Conservation (phyloP, 352 stramenopile species). For the Pythium folliculosum region DNA sequence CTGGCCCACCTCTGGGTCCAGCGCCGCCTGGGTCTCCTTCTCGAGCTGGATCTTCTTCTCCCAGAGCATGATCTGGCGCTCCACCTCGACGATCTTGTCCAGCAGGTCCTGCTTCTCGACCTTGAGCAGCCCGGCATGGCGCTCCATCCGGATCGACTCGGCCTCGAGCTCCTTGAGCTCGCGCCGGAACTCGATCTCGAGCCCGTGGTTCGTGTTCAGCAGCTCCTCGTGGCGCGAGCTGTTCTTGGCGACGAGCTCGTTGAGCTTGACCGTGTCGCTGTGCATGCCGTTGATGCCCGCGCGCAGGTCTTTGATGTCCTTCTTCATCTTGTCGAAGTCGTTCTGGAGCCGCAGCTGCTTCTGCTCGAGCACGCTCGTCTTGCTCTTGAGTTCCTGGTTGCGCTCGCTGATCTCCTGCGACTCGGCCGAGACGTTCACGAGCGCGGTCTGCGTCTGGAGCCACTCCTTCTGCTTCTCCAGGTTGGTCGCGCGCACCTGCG, state of each 20-base stretch:
- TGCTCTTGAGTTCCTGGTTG: conserved; percentile 90
- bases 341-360: conserved; percentile 89
- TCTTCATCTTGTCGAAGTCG: conserved; percentile 74
- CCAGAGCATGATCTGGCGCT: conserved; percentile 94
- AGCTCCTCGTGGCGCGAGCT: conserved; percentile 74
- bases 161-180: conserved; percentile 92
- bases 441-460: conserved; percentile 89
- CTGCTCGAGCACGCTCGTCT: conserved; percentile 88
- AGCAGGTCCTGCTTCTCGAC: conserved; percentile 87
- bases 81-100: conserved; percentile 89
- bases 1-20: conserved; percentile 92
- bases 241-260: conserved; percentile 91
- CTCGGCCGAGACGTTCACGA: conserved; percentile 87
- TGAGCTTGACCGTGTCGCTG: conserved; percentile 91
- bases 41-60: conserved; percentile 97
- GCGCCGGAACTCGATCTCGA: conserved; percentile 90
- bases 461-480: conserved; percentile 88
- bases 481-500: conserved; percentile 62
- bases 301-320: conserved; percentile 84
- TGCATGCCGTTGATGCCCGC: conserved; percentile 82
- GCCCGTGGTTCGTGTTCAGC: conserved; percentile 84
- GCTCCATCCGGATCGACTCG: conserved; percentile 72
- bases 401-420: conserved; percentile 88
- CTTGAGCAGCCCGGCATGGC: conserved; percentile 70
- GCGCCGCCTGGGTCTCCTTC: conserved; percentile 93